These are phyloP conservation scores for Phaffomyces antillensis DNA, from an alignment of 805 yeast species.

Conservation along the genomic window DNA sequence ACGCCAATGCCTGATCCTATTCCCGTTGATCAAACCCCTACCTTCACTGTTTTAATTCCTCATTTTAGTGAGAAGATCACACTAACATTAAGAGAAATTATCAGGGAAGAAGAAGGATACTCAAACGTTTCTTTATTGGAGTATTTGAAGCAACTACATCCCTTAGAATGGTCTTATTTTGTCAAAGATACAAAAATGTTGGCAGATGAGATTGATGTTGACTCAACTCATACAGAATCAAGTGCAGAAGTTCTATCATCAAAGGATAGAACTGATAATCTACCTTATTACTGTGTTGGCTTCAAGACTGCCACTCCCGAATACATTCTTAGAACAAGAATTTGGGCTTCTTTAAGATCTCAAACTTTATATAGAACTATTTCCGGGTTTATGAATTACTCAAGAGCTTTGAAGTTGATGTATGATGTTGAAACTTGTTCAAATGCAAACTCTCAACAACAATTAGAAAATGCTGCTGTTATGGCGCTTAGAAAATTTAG, in stretches of 20 bases:
- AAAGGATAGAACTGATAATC: conserved; percentile 32
- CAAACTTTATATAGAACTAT: conserved; percentile 72
- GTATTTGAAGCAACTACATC: conserved; percentile 57
- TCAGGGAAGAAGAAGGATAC: conserved; percentile 59
- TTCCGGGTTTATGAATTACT: conserved; percentile 68
- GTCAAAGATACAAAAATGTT: conserved; percentile 57
- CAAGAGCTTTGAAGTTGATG: conserved; percentile 58
- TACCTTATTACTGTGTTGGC: conserved; percentile 60
- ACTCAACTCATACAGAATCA: conserved; percentile 12
- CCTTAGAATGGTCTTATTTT: conserved; percentile 64
- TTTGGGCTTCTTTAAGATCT: conserved; percentile 71
- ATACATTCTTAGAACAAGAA: conserved; percentile 52
- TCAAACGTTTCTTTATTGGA: conserved; percentile 60
- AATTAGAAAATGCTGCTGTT: conserved; percentile 39
- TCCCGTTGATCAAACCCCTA: conserved; percentile 64
- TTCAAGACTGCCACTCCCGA: conserved; percentile 56
- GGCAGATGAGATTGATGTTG: conserved; percentile 38
- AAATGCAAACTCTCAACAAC: conserved; percentile 26
- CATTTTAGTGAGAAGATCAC: conserved; percentile 82
- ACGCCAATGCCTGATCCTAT: conserved; percentile 76
- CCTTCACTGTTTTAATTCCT: conserved; percentile 79
- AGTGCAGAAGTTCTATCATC: conserved; percentile 9
- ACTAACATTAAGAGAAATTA: conserved; percentile 68
- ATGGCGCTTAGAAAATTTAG: conserved; percentile 59
- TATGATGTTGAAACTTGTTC: conserved; percentile 48